Evolutionary conservation across 2,329 filamentous ascomycete genomes (phyloP).

Genomic region (Fusarium tricinctum): DNA sequence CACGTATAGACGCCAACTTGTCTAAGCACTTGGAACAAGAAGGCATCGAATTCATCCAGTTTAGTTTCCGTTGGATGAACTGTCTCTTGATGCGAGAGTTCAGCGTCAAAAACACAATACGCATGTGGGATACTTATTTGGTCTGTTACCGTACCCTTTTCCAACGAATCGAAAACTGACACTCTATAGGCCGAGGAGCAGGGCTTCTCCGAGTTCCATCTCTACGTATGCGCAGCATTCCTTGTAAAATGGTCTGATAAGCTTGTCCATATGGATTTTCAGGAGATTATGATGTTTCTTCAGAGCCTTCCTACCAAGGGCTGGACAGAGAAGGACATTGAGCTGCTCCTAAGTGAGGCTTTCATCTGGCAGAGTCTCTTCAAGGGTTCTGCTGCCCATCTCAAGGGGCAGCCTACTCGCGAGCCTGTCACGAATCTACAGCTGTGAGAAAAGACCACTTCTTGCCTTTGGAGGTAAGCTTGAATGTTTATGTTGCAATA

Average conservation of each 20-base stretch:
- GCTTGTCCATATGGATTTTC: conserved; percentile 95
- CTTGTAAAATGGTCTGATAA: conserved; percentile 98
- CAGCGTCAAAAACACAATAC: conserved; percentile 93
- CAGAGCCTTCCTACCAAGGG: conserved; percentile 91
- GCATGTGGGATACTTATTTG: conserved; percentile 99
- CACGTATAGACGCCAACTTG: conserved; percentile 85
- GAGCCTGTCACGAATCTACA: conserved; percentile 56
- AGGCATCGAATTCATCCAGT: conserved; percentile 98
- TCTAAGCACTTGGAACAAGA: conserved; percentile 92
- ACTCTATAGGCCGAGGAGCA: conserved; percentile 89
- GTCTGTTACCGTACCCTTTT: conserved; percentile 66
- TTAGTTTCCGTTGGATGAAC: conserved; percentile 99
- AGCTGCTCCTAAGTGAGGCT: conserved; percentile 92
- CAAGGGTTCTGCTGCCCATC: conserved; percentile 91
- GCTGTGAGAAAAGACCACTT: conserved; percentile 48
- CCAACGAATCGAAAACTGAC: not conserved
- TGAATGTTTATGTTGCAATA: conserved; percentile 14
- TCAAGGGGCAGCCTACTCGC: conserved; percentile 68
- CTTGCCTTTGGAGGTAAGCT: not conserved
- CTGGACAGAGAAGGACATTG: conserved; percentile 99
- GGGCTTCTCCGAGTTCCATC: conserved; percentile 97
- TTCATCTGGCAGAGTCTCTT: conserved; percentile 99
- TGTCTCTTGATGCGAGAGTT: conserved; percentile 98
- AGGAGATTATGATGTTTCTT: conserved; percentile 99
- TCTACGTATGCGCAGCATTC: conserved; percentile 98